A percentile compares a stretch with the other conserved stretches of the same genome.
phyloP scores from a whole-genome alignment of 225 moss, liverwort and hornwort genomes.

The Marchantia polymorpha region DNA sequence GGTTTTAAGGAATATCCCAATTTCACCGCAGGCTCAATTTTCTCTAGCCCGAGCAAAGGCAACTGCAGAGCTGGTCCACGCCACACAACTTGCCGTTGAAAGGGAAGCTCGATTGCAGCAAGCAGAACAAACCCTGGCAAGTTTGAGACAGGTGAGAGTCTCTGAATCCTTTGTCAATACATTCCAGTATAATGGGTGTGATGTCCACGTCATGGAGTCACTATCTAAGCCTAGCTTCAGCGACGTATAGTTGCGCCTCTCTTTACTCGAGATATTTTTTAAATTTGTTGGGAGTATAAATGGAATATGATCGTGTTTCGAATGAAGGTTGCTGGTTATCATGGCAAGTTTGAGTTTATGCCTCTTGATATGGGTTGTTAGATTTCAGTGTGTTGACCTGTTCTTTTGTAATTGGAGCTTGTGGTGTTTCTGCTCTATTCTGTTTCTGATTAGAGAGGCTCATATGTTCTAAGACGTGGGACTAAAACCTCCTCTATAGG shows the following conservation, averaged over 20 bases:
- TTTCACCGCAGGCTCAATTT: slow-evolving; percentile 52
- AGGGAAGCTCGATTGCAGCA: slow-evolving; percentile 54
- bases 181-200: not conserved
- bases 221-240: not conserved
- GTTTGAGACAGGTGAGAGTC: slow-evolving; percentile 64
- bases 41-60: slow-evolving; percentile 70
- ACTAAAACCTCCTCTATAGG: slow-evolving; percentile 33
- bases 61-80: slow-evolving; percentile 69
- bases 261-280: too few relatives aligned
- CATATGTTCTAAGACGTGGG: too few relatives aligned
- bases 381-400: too few relatives aligned
- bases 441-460: too few relatives aligned
- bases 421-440: too few relatives aligned
- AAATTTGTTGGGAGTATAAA: too few relatives aligned
- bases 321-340: too few relatives aligned
- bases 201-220: not conserved
- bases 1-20: not conserved
- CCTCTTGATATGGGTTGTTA: too few relatives aligned
- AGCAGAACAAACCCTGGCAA: slow-evolving; percentile 65
- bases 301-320: too few relatives aligned
- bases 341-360: too few relatives aligned
- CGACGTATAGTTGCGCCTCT: too few relatives aligned
- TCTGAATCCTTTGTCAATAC: slow-evolving; percentile 1
- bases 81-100: slow-evolving; percentile 65
- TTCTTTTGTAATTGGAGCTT: too few relatives aligned